phyloP scores from a whole-genome alignment of 768 basidiomycete genomes.

The Amanita molliuscula region DNA sequence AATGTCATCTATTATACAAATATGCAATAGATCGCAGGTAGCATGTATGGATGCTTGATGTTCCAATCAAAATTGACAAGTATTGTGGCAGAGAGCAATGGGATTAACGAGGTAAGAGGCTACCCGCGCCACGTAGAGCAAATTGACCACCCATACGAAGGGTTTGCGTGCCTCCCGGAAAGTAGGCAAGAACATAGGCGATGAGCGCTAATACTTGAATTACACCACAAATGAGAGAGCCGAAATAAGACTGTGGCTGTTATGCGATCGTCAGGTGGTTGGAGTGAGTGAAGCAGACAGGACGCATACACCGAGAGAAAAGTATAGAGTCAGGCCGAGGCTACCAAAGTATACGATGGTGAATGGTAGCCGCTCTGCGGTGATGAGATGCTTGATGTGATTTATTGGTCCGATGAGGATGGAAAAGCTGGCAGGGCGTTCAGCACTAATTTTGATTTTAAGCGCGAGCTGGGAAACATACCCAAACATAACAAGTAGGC shows the following conservation, averaged over 20 bases:
- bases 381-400: conserved; percentile 81
- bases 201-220: conserved; percentile 78
- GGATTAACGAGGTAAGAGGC: conserved; percentile 63
- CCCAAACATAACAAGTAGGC: conserved; percentile 94
- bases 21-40: not conserved
- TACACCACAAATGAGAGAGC: conserved; percentile 73
- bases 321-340: conserved; percentile 82
- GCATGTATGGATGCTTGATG: not conserved
- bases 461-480: conserved; percentile 22
- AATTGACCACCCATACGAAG: conserved; percentile 72
- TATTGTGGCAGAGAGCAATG: not conserved
- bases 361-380: conserved; percentile 79
- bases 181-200: conserved; percentile 88
- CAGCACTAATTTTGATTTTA: not conserved
- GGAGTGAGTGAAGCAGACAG: not conserved
- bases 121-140: conserved; percentile 77
- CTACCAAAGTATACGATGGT: conserved; percentile 75
- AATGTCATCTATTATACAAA: conserved; percentile 3
- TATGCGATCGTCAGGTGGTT: not conserved
- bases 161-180: conserved; percentile 83
- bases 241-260: conserved; percentile 77
- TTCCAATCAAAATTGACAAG: not conserved
- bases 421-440: conserved; percentile 46
- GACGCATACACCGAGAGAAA: conserved; percentile 72
- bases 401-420: conserved; percentile 86